Conservation (phyloP, 805 yeast genomes). For the Metschnikowia picachoensis region DNA sequence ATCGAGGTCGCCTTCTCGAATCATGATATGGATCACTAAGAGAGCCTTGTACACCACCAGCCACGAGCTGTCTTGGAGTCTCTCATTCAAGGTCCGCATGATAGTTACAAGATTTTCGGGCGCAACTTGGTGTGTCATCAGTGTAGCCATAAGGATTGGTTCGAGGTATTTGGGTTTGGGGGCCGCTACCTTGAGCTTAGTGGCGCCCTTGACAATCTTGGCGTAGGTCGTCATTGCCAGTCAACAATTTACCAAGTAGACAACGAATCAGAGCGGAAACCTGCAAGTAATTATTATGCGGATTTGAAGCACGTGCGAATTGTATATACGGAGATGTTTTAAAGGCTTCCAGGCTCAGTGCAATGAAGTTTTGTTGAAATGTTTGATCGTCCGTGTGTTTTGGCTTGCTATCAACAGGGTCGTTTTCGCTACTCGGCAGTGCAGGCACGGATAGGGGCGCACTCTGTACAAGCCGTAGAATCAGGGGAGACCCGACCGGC, state of each 20-base stretch:
- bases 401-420: conserved; percentile 1
- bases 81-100: conserved; percentile 55
- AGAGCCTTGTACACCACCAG: conserved; percentile 84
- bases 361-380: neutral
- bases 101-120: conserved; percentile 61
- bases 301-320: too few relatives aligned
- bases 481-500: too few relatives aligned
- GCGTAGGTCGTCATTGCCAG: conserved; percentile 39
- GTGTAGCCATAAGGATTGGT: conserved; percentile 77
- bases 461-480: too few relatives aligned
- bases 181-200: conserved; percentile 74
- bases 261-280: too few relatives aligned
- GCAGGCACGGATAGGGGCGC: neutral
- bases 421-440: neutral
- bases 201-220: conserved; percentile 64
- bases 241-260: too few relatives aligned
- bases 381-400: neutral
- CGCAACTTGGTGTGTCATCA: conserved; percentile 39
- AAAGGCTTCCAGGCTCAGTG: too few relatives aligned
- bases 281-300: too few relatives aligned
- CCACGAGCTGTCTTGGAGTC: conserved; percentile 84
- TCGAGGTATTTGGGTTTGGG: conserved; percentile 95
- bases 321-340: too few relatives aligned
- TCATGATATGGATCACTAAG: conserved; percentile 83
- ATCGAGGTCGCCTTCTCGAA: conserved; percentile 84